Evolutionary conservation across 2,329 filamentous ascomycete species (phyloP).

Genomic region (Colletotrichum spaethianum): DNA sequence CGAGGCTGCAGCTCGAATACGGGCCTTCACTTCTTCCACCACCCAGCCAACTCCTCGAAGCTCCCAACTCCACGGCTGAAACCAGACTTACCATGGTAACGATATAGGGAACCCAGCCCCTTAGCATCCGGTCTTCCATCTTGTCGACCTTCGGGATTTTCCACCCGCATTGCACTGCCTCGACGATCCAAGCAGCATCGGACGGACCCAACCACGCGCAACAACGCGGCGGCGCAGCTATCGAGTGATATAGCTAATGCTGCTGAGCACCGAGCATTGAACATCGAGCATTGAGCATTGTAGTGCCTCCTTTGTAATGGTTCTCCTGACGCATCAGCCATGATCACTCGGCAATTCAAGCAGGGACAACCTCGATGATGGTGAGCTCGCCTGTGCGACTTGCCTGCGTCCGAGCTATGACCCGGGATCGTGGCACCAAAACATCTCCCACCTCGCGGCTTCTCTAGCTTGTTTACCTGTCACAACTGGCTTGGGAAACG

Average conservation of each 20-base stretch:
- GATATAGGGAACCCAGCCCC: slow-evolving; percentile 25
- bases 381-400: slow-evolving; percentile 10
- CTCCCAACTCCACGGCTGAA: slow-evolving; percentile 36
- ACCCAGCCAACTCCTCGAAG: slow-evolving; percentile 2
- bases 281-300: not conserved
- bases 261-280: not conserved
- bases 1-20: slow-evolving; percentile 26
- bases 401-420: not conserved
- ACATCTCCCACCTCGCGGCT: slow-evolving; percentile 10
- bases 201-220: slow-evolving; percentile 22
- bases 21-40: slow-evolving; percentile 31
- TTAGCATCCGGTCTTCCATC: slow-evolving; percentile 34
- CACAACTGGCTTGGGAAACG: slow-evolving; percentile 15
- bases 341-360: slow-evolving; percentile 1
- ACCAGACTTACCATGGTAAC: slow-evolving; percentile 37
- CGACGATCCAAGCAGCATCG: slow-evolving; percentile 29
- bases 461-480: slow-evolving; percentile 26
- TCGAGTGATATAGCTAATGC: slow-evolving; percentile 1
- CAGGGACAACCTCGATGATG: slow-evolving; percentile 4
- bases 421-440: slow-evolving; percentile 18
- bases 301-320: slow-evolving; percentile 18
- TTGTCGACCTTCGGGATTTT: slow-evolving; percentile 21
- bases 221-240: slow-evolving; percentile 24
- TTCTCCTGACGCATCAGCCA: not conserved
- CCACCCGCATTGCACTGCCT: slow-evolving; percentile 32